A percentile compares a stretch with the other conserved stretches of the same genome.
Conservation (phyloP, 2,329 filamentous ascomycete species). For the Diplodia mutila region DNA sequence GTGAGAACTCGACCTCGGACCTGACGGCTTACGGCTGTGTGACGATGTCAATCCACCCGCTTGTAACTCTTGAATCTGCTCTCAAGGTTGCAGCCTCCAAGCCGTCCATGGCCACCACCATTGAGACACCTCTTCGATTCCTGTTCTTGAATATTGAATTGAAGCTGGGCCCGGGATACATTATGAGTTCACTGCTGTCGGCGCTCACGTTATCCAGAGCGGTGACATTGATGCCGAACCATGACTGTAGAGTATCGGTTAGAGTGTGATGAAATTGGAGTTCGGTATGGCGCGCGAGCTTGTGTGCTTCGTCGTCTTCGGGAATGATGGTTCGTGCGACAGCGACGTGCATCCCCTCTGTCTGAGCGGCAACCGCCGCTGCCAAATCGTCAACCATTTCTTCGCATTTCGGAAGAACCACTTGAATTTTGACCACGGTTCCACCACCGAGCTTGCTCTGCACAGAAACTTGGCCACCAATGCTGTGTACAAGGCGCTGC, state of each 20-base stretch:
- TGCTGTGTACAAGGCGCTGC: conserved; percentile 41
- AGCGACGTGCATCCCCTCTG: not conserved
- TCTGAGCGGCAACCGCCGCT: not conserved
- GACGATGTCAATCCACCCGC: conserved; percentile 40
- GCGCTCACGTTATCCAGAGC: not conserved
- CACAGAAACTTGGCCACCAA: conserved; percentile 43
- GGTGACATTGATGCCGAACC: not conserved
- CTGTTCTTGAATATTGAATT: not conserved
- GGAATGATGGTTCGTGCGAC: not conserved
- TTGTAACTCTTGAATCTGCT: not conserved
- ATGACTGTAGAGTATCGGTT: not conserved
- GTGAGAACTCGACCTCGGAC: too few relatives aligned
- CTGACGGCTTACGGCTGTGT: conserved; percentile 34
- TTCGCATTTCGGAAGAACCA: not conserved
- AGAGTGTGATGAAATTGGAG: not conserved
- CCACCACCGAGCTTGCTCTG: conserved; percentile 40
- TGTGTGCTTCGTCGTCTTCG: not conserved
- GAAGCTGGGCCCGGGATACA: not conserved
- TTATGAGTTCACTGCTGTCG: not conserved
- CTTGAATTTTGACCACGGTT: conserved; percentile 25
- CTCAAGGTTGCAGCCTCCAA: conserved; percentile 1
- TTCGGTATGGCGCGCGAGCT: not conserved
- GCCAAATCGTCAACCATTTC: not conserved
- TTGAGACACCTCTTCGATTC: not conserved
- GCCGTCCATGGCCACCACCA: conserved; percentile 3